Conservation (phyloP, 2,329 filamentous ascomycete genomes). For the Myriosclerotinia scirpicola region DNA sequence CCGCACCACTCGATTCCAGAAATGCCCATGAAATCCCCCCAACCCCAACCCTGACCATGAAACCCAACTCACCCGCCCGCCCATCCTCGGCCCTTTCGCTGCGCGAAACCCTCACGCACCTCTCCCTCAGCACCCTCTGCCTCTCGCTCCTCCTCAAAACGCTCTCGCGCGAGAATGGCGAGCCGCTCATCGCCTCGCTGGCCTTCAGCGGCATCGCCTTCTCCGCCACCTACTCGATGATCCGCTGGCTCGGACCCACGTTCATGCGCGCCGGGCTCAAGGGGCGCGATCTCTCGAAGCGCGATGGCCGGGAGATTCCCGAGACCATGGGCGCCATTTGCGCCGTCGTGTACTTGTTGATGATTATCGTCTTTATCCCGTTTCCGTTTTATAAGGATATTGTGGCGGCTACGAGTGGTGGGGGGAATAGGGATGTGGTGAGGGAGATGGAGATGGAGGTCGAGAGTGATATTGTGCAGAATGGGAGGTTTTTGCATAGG, state of each 20-base stretch:
- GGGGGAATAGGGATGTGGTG: slow-evolving; percentile 86
- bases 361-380: slow-evolving; percentile 88
- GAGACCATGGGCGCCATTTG: slow-evolving; percentile 96
- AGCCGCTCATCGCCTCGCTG: slow-evolving; percentile 83
- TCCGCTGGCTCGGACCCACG: slow-evolving; percentile 87
- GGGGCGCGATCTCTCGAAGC: slow-evolving; percentile 84
- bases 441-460: slow-evolving; percentile 43
- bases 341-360: slow-evolving; percentile 86
- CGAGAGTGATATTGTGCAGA: slow-evolving; percentile 49
- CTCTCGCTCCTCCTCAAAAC: slow-evolving; percentile 61
- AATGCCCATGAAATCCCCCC: neutral
- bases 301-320: slow-evolving; percentile 74
- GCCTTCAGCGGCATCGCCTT: slow-evolving; percentile 87
- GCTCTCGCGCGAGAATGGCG: slow-evolving; percentile 72
- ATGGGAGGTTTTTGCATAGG: slow-evolving; percentile 80
- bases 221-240: slow-evolving; percentile 76
- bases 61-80: neutral
- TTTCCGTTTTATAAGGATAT: slow-evolving; percentile 99
- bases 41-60: slow-evolving; percentile 4
- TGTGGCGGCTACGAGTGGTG: slow-evolving; percentile 88
- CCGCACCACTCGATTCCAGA: neutral
- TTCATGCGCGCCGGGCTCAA: slow-evolving; percentile 89
- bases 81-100: slow-evolving; percentile 47
- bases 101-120: slow-evolving; percentile 52
- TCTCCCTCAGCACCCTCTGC: slow-evolving; percentile 67